Evolutionary conservation across 2,329 filamentous ascomycete genomes (phyloP), one percentile per base, ranked within the genome.

Genomic region (Aspergillus hortae): DNA sequence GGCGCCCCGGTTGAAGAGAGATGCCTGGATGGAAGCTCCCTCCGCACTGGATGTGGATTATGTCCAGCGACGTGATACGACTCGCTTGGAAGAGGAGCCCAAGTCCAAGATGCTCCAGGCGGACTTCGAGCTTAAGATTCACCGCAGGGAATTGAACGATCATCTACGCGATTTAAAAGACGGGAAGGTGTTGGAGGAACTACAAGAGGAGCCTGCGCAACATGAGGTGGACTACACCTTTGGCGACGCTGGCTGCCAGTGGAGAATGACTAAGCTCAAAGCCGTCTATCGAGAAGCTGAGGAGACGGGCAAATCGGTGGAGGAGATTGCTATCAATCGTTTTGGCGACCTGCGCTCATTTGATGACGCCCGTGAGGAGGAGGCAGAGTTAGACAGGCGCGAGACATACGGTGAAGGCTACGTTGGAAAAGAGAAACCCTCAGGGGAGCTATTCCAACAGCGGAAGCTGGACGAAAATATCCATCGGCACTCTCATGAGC

Each of bases 201-300:
- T 82, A 9, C 74, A 78, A 19, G 69, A 82, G 6, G 73, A 81
- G 57, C 77, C 80, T 1, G 75, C 79, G 1, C 73, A 83, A 42
- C 77, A 84, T 48, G 81, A 88, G 51, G 83, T 95, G 7, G 78
- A 83, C 52, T 99, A 97, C 67, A 89, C 77, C 0, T 95, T 99
- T 70, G 94, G 95, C 15, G 94, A 99, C 68, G 75, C 83, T 6
- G 92, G 94, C 0, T 92, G 92, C 12, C 84, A 90, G 62, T 99
- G 95, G 94, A 86, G 95, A 46, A 96, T 99, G 92, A 95, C 88
- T 5, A 96, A 92, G 70, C 82, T 99, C 30, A 91, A 88, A 59
- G 88, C 85, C 10, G 89, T 96, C 2, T 96, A 95, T 69, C 82
- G 83, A 23, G 81, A 86, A 49, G 90, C 91, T 0, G 80, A 95